These are phyloP conservation scores for Antrodiella citrinella DNA, from an alignment of 768 basidiomycete genomes.

Conservation along the genomic window DNA sequence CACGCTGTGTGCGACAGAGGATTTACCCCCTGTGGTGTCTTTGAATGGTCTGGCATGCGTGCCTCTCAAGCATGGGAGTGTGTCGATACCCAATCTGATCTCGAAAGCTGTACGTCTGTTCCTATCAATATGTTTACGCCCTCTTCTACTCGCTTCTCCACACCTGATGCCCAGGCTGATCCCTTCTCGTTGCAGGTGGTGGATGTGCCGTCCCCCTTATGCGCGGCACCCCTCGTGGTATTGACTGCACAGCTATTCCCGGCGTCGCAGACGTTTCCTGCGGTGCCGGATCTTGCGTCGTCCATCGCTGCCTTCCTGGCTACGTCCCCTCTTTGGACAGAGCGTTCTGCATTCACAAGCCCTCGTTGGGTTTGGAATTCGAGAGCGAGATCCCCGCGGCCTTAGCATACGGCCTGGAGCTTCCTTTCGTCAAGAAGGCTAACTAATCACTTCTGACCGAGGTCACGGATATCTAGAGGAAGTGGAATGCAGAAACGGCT, in stretches of 20 bases:
- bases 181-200: conserved; percentile 28
- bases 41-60: conserved; percentile 22
- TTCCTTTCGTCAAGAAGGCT: conserved; percentile 12
- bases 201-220: conserved; percentile 33
- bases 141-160: background rate
- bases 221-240: conserved; percentile 23
- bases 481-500: too few relatives aligned
- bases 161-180: background rate
- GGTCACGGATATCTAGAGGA: too few relatives aligned
- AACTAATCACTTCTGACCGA: background rate
- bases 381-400: conserved; percentile 5
- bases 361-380: background rate
- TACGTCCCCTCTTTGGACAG: conserved; percentile 17
- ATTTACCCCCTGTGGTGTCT: conserved; percentile 34
- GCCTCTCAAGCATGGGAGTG: conserved; percentile 34
- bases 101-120: conserved; percentile 40
- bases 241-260: conserved; percentile 38
- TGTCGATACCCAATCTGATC: conserved; percentile 34
- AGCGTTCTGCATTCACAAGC: conserved; percentile 8
- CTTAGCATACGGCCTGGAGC: conserved; percentile 15
- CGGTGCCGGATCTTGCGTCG: conserved; percentile 31
- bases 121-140: background rate
- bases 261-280: conserved; percentile 43
- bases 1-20: conserved; percentile 27
- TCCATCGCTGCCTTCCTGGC: conserved; percentile 36